These are phyloP conservation scores for Mariannaea elegans DNA, from an alignment of 2,329 filamentous ascomycete species.

Conservation along the genomic window DNA sequence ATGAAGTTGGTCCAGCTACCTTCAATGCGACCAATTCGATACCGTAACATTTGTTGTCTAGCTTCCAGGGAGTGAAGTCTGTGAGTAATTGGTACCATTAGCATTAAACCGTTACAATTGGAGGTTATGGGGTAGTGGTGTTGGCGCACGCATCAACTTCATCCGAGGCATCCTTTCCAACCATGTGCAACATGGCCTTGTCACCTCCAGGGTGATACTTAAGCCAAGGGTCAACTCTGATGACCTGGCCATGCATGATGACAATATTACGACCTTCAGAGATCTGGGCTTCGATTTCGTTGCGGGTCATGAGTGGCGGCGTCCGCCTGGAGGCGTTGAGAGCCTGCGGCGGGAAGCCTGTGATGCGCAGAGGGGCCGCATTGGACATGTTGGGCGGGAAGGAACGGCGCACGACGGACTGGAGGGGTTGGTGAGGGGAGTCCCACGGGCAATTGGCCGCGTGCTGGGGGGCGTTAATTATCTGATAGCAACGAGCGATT, in stretches of 20 bases:
- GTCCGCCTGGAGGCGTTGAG: conserved; percentile 29
- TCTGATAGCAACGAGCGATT: neutral
- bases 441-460: conserved; percentile 11
- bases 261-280: conserved; percentile 82
- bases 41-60: conserved; percentile 78
- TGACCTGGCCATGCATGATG: conserved; percentile 80
- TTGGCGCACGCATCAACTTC: conserved; percentile 83
- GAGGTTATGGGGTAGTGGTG: neutral
- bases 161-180: conserved; percentile 92
- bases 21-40: conserved; percentile 83
- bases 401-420: neutral
- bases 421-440: neutral
- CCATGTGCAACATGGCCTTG: conserved; percentile 91
- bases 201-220: conserved; percentile 92
- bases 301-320: conserved; percentile 51
- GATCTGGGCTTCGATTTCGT: conserved; percentile 74
- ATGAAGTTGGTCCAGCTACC: conserved; percentile 87
- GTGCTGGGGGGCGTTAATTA: neutral
- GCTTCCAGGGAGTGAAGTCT: conserved; percentile 87
- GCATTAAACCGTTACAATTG: neutral
- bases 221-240: conserved; percentile 90
- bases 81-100: conserved; percentile 21
- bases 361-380: conserved; percentile 28
- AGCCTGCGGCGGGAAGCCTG: conserved; percentile 31
- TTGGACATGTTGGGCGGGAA: neutral